Percentiles rank a stretch among this genome's conserved stretches.
Conservation (phyloP, 805 yeast genomes). For the Sungouiozyma ichnusensis region DNA sequence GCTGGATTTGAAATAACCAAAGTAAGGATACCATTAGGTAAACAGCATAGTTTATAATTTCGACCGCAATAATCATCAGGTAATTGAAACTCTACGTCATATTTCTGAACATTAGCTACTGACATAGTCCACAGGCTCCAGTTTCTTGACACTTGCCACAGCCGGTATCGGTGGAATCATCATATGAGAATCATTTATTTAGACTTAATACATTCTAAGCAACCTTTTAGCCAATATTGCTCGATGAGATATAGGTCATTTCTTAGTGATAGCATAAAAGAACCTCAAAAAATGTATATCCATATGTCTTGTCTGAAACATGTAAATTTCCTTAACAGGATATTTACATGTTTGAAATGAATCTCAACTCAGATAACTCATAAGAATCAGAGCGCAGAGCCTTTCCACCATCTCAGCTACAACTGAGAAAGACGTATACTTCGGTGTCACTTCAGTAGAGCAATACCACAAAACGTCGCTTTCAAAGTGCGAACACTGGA, state of each 20-base stretch:
- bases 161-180: neutral
- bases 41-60: slow-evolving; percentile 35
- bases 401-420: too few species aligned
- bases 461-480: too few species aligned
- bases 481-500: too few species aligned
- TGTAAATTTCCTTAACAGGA: neutral
- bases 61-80: slow-evolving; percentile 33
- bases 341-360: neutral
- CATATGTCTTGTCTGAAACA: neutral
- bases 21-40: slow-evolving; percentile 60
- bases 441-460: too few species aligned
- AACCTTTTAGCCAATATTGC: neutral
- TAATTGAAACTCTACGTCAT: slow-evolving; percentile 17
- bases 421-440: too few species aligned
- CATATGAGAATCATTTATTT: neutral
- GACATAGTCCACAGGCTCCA: slow-evolving; percentile 10
- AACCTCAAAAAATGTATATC: neutral
- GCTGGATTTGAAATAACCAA: slow-evolving; percentile 69
- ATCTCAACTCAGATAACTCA: too few species aligned
- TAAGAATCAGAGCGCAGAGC: too few species aligned
- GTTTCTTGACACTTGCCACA: neutral
- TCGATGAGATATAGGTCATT: neutral
- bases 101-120: slow-evolving; percentile 12
- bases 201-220: too few species aligned
- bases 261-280: neutral